Conservation (phyloP, 805 yeast genomes). For the Candida succiphila region DNA sequence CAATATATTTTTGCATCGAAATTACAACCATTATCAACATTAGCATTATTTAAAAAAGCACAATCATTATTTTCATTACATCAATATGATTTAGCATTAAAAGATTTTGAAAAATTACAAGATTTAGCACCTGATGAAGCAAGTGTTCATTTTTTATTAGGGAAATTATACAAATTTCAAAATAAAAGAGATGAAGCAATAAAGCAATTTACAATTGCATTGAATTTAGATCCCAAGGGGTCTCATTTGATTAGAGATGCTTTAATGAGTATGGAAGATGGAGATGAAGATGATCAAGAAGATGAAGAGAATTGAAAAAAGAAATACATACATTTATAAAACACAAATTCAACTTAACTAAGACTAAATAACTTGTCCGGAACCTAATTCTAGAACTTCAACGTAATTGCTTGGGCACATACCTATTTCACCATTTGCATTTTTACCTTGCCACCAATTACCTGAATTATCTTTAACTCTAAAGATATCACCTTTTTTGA, state of each 20-base stretch:
- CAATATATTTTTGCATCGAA: constrained; percentile 79
- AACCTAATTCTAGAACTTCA: constrained; percentile 50
- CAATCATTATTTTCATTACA: constrained; percentile 67
- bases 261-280: constrained; percentile 39
- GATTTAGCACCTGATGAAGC: constrained; percentile 91
- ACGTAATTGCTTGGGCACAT: constrained; percentile 95
- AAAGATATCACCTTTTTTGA: constrained; percentile 82
- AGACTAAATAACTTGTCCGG: background rate
- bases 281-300: constrained; percentile 3
- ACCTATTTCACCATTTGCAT: constrained; percentile 86
- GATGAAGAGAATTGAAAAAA: background rate
- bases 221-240: constrained; percentile 89
- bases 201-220: constrained; percentile 77
- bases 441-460: constrained; percentile 97
- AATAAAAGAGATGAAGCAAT: constrained; percentile 72
- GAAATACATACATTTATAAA: background rate
- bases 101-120: constrained; percentile 62
- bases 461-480: constrained; percentile 90
- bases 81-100: constrained; percentile 60
- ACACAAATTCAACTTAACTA: background rate
- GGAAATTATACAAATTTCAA: constrained; percentile 72
- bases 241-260: constrained; percentile 80
- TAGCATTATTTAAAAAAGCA: constrained; percentile 84
- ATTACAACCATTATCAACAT: constrained; percentile 75
- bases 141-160: constrained; percentile 80